Evolutionary conservation across 2,329 filamentous ascomycete genomes (phyloP), one percentile per base, ranked within the genome.

Genomic region (Colletotrichum sp.): DNA sequence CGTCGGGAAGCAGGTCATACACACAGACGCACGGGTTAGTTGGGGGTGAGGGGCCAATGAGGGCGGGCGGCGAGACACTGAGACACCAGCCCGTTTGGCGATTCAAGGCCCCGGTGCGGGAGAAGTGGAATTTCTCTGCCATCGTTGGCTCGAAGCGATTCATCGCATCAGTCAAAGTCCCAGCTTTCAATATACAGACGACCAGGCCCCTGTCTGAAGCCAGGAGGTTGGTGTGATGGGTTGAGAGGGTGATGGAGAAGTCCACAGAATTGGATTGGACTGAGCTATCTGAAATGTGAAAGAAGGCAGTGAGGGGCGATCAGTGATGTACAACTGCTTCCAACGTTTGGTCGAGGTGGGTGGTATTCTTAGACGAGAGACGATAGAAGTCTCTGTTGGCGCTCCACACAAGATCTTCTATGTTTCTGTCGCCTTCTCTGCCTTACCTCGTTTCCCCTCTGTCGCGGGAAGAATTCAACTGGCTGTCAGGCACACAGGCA

Each of bases 41-140:
- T 69, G 66, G 62, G 67, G 48, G 36, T 27, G 30, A 65, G 68
- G 64, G 60, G 39, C 60, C 72, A 72, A 72, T 69, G 18, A 67
- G 56, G 27, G 72, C 34, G 61, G 71, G 56, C 66, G 66, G 67
- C 71, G 67, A 71, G 66, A 74, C 61, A 67, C 65, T 77, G 76
- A 77, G 76, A 77, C 76, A 77, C 67, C 65, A 76, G 62, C 52
- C 74, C 62, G 66, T 76, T 77, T 77, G 71, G 75, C 64, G 72
- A 77, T 56, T 75, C 70, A 70, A 68, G 61, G 39, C 66, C 52
- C 74, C 56, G 32, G 66, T 71, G 71, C 66, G 55, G 52, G 25
- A 67, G 70, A 76, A 66, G 39, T 61, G 66, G 39, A 65, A 75
- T 64, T 75, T 73, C 64, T 65, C 68, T 27, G 62, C 55, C 73